Base-by-base conservation (phyloP, 768 basidiomycete genomes). In the Tulasnella sp. region DNA sequence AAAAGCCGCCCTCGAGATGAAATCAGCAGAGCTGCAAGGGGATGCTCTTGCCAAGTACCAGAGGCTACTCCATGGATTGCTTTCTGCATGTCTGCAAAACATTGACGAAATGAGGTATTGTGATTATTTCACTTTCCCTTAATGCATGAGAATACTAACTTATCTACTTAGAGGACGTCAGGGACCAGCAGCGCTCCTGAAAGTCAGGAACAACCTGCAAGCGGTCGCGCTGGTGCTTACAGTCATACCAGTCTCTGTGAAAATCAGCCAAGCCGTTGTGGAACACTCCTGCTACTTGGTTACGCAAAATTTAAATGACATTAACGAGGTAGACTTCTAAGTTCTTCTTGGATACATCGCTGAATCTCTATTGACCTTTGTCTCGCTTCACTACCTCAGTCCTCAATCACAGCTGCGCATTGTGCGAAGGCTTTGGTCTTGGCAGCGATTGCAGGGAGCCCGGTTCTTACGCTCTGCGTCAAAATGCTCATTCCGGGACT, bases 61-160 rank as follows among this genome's bases (percentile, higher is more conserved):
- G 12, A 77, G 77, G 4, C 68, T 85, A 15, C 71, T 88, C 0
- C 86, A 94, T 66, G 87, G 88, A 19, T 70, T 96, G 19, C 72
- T 97, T n/a, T 93, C 90, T 0, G 78, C 84, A 0, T 92, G 89
- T 66, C 71, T 97, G 31, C 73, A 84, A 49, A 87, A 94, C 66
- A 77, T 97, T 22, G 93, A 97, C 66, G 87, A 84, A 62, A 92
- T 96, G 85, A 80, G 92, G 92, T 92, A 52, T 61, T n/a, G n/a
- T n/a, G n/a, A n/a, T n/a, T n/a, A n/a, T n/a, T n/a, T n/a, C n/a
- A n/a, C n/a, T n/a, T 19, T 44, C n/a, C n/a, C n/a, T n/a, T n/a
- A n/a, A n/a, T n/a, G n/a, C n/a, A n/a, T n/a, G n/a, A n/a, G n/a
- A n/a, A n/a, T n/a, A 12, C 7, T 25, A 1, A 25, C 34, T 38